These are phyloP conservation scores for Irpex sp. DNA, from an alignment of 1,284 basidiomycete species.

Conservation along the genomic window DNA sequence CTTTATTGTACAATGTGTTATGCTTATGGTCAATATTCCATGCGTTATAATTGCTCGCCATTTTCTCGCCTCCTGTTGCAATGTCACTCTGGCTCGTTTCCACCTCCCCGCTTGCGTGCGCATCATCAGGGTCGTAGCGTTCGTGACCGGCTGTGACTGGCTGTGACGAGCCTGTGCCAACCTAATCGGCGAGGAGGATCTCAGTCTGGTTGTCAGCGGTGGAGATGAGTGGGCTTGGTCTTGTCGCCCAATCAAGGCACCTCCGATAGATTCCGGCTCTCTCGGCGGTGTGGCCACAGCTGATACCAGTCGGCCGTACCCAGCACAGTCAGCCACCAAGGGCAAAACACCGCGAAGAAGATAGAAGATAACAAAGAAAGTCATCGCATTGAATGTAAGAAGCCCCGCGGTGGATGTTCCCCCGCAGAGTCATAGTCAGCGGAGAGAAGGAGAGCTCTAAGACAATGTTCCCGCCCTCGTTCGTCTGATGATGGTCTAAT, in stretches of 20 bases:
- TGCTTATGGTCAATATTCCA: conserved; percentile 5
- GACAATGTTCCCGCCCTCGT: not conserved
- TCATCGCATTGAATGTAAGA: not conserved
- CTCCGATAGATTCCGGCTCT: not conserved
- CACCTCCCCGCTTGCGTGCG: not conserved
- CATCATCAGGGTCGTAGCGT: not conserved
- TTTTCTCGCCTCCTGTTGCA: conserved; percentile 2
- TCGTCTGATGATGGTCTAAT: not conserved
- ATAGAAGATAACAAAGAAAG: not conserved
- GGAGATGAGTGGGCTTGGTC: not conserved
- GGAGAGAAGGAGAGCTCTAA: not conserved
- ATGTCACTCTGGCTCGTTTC: not conserved
- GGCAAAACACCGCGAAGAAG: not conserved
- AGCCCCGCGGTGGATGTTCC: not conserved
- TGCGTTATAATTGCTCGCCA: conserved; percentile 6
- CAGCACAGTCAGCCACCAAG: not conserved
- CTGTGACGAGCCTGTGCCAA: not conserved
- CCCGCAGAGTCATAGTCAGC: not conserved
- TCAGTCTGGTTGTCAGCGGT: not conserved
- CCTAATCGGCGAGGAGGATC: not conserved
- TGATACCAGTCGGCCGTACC: not conserved
- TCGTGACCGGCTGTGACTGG: not conserved
- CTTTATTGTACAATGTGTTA: conserved; percentile 11
- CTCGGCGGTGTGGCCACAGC: not conserved
- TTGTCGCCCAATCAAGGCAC: not conserved